Percentiles rank a stretch among this genome's conserved stretches.
Evolutionary conservation across 352 stramenopile species (phyloP).

Genomic region (Globisporangium solare): DNA sequence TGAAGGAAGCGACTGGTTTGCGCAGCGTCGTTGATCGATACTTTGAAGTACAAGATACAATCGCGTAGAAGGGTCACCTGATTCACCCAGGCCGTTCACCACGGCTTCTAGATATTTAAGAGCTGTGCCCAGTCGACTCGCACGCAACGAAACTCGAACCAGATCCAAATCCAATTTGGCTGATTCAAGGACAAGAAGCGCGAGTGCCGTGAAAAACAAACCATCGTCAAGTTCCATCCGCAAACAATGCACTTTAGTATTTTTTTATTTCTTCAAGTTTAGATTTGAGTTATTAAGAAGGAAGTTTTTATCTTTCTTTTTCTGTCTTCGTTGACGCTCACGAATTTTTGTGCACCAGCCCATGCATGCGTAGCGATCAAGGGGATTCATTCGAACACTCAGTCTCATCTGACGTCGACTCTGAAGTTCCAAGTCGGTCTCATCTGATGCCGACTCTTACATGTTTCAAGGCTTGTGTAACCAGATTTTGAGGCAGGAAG

Average conservation of each 20-base stretch:
- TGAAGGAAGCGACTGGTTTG: slow-evolving; percentile 49
- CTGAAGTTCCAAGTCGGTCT: too few species aligned
- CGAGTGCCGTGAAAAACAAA: not conserved
- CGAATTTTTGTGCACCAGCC: too few species aligned
- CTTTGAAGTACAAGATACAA: too few species aligned
- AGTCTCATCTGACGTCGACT: too few species aligned
- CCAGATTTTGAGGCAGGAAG: too few species aligned
- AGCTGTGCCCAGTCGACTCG: not conserved
- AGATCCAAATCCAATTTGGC: not conserved
- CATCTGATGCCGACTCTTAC: too few species aligned
- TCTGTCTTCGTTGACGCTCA: not conserved
- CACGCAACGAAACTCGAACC: not conserved
- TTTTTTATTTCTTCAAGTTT: not conserved
- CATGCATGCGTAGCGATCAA: too few species aligned
- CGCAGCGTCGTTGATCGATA: not conserved
- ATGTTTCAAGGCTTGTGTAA: too few species aligned
- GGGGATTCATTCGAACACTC: too few species aligned
- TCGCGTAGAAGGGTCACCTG: too few species aligned
- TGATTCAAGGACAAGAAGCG: not conserved
- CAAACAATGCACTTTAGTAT: not conserved
- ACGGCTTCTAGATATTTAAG: not conserved
- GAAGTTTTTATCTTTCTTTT: not conserved
- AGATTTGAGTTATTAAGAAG: not conserved
- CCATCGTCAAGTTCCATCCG: not conserved
- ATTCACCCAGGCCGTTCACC: too few species aligned